Evolutionary conservation across 1,284 basidiomycete species (phyloP).

Genomic region (Cryptococcus sp.): DNA sequence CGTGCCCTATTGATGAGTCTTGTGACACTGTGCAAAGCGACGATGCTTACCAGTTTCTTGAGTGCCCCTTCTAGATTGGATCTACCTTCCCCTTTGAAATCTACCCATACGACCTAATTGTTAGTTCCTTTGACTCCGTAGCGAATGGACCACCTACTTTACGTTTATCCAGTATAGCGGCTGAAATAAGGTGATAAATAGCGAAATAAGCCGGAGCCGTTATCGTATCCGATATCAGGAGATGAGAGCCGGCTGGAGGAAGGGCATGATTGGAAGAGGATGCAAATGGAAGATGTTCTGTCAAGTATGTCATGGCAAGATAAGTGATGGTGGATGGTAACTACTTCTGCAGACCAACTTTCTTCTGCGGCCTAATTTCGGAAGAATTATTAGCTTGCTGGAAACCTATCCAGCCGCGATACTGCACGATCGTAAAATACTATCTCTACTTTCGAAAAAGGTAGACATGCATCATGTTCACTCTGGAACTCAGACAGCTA

Average conservation of each 20-base stretch:
- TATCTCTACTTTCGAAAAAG: too few relatives aligned
- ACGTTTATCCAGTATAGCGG: conserved; percentile 19
- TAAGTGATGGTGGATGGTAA: too few relatives aligned
- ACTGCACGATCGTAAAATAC: too few relatives aligned
- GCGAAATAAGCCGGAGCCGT: conserved; percentile 36
- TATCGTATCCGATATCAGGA: conserved; percentile 44
- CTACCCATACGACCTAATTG: conserved; percentile 37
- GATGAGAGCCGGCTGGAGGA: conserved; percentile 31
- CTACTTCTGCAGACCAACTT: too few relatives aligned
- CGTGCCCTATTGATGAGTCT: not conserved
- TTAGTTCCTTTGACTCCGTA: too few relatives aligned
- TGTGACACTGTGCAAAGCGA: not conserved
- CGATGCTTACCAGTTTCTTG: conserved; percentile 39
- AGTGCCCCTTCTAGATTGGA: conserved; percentile 30
- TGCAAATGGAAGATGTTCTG: conserved; percentile 30
- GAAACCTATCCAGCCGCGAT: too few relatives aligned
- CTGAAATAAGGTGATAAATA: conserved; percentile 36
- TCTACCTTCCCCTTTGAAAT: conserved; percentile 34
- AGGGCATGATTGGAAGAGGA: conserved; percentile 12
- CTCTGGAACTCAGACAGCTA: too few relatives aligned
- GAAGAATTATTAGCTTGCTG: too few relatives aligned
- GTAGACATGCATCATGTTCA: too few relatives aligned
- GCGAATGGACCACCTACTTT: too few relatives aligned
- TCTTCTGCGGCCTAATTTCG: too few relatives aligned
- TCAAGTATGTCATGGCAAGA: conserved; percentile 39